Evolutionary conservation across 2,329 filamentous ascomycete species (phyloP), one percentile per base, ranked within the genome.

Genomic region (Magnaporthiopsis incrustans): DNA sequence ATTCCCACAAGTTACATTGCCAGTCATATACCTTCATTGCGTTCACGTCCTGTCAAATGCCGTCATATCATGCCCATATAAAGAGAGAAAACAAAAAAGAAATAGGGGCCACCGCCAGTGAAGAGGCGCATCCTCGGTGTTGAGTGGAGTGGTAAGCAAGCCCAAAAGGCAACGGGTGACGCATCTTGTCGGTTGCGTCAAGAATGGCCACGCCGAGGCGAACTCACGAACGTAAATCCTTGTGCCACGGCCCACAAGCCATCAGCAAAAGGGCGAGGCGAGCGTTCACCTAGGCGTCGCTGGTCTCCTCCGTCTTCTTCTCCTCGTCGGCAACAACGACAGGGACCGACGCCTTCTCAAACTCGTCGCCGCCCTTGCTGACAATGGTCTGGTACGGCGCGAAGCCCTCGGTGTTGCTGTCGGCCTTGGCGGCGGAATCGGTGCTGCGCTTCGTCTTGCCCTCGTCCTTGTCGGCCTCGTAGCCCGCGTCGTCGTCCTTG

Each of bases 401-500:
- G 27, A 69, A 59, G 8, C 66, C 67, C 18, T 64, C 67, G 10
- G 63, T 62, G 38, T 64, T 63, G 26, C 61, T 56, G n/a, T 73
- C 70, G 32, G 25, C 59, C 58, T n/a, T 57, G 32, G 56, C 30
- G 18, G 30, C 30, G 30, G 30, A 30, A 30, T 5, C 30, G 27
- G 27, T 69, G 65, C 71, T 71, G 25, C 69, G 71, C 25, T 71
- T 67, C 44, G 18, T n/a, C 10, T 63, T 53, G 26, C 33, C 63
- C 14, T 64, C 63, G 26, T 60, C 59, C 15, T 44, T 32, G 3
- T 57, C 35, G 12, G 61, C 62, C 59, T 67, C 65, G 67, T 67
- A 69, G 30, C 73, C 70, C n/a, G 70, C 67, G 25, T 74, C 70
- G 22, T 74, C 70, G 33, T 5, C 27, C 67, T 75, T 75, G 62